These are phyloP conservation scores for Eutypa lata DNA, from an alignment of 2,329 filamentous ascomycete species.

Conservation along the genomic window DNA sequence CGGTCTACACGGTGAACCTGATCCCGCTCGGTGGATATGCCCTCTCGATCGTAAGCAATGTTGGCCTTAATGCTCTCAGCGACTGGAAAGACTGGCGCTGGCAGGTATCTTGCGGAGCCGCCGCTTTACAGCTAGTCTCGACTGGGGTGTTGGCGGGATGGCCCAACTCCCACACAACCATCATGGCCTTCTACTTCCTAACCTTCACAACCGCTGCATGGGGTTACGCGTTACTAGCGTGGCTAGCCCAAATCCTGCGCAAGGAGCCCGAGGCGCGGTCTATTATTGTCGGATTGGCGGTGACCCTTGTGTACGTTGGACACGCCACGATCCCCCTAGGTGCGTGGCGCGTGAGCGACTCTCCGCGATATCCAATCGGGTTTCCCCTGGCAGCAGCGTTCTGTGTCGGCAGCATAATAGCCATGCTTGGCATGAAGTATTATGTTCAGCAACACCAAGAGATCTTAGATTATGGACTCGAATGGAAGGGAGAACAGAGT, in stretches of 20 bases:
- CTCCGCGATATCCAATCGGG: conserved; percentile 33
- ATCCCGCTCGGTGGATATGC: conserved; percentile 23
- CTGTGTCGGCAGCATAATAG: conserved; percentile 26
- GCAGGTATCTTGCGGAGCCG: conserved; percentile 32
- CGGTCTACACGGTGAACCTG: conserved; percentile 22
- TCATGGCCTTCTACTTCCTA: conserved; percentile 34
- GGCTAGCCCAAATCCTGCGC: conserved; percentile 31
- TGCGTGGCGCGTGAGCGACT: conserved; percentile 32
- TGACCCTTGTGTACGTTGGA: conserved; percentile 36
- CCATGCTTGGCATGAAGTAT: conserved; percentile 30
- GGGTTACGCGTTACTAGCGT: conserved; percentile 32
- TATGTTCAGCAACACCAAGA: conserved; percentile 24
- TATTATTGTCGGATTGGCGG: conserved; percentile 33
- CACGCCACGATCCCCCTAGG: conserved; percentile 37
- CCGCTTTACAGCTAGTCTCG: conserved; percentile 26
- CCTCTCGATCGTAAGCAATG: conserved; percentile 31
- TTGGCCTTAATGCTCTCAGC: conserved; percentile 32
- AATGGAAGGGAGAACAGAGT: not conserved
- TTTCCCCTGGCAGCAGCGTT: conserved; percentile 34
- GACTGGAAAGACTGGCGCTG: conserved; percentile 38
- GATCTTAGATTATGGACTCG: conserved; percentile 11
- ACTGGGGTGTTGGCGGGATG: conserved; percentile 31
- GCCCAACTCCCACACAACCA: conserved; percentile 29
- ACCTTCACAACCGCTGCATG: conserved; percentile 33
- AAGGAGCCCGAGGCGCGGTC: conserved; percentile 35